These are phyloP conservation scores for Sporisorium reilianum DNA, from an alignment of 1,284 basidiomycete species.

Conservation along the genomic window DNA sequence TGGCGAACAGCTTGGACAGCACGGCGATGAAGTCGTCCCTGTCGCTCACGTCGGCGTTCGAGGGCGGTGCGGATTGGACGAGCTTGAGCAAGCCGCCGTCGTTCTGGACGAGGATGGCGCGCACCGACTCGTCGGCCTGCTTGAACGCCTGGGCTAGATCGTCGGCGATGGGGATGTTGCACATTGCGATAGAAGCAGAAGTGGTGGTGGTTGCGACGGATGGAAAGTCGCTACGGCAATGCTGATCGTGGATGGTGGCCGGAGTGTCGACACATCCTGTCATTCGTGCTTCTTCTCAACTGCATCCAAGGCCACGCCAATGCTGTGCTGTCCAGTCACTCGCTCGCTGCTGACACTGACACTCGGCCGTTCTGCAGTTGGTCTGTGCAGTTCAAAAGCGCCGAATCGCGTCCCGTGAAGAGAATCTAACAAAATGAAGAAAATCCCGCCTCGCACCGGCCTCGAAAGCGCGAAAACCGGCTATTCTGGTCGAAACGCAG, in stretches of 20 bases:
- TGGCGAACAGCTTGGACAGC: constrained; percentile 50
- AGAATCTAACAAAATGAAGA: too few relatives aligned
- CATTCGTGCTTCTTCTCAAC: background rate
- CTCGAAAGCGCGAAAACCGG: too few relatives aligned
- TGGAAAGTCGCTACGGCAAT: background rate
- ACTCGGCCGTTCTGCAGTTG: too few relatives aligned
- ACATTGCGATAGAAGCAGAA: constrained; percentile 20
- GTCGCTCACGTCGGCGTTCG: constrained; percentile 35
- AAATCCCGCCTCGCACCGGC: too few relatives aligned
- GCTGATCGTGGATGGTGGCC: background rate
- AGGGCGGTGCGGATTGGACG: constrained; percentile 33
- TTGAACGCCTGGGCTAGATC: constrained; percentile 38
- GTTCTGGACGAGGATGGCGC: constrained; percentile 58
- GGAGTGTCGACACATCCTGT: background rate
- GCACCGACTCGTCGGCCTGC: constrained; percentile 34
- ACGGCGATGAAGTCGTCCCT: constrained; percentile 51
- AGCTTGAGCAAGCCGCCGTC: constrained; percentile 52
- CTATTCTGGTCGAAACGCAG: background rate
- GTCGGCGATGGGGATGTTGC: constrained; percentile 49
- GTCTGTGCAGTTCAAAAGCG: too few relatives aligned
- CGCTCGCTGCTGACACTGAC: background rate
- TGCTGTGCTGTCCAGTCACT: constrained; percentile 5
- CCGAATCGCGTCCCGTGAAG: too few relatives aligned
- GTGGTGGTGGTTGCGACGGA: background rate
- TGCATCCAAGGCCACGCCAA: too few relatives aligned